These are phyloP conservation scores for Apiospora rasikravindrae DNA, from an alignment of 2,329 filamentous ascomycete species.

Conservation along the genomic window DNA sequence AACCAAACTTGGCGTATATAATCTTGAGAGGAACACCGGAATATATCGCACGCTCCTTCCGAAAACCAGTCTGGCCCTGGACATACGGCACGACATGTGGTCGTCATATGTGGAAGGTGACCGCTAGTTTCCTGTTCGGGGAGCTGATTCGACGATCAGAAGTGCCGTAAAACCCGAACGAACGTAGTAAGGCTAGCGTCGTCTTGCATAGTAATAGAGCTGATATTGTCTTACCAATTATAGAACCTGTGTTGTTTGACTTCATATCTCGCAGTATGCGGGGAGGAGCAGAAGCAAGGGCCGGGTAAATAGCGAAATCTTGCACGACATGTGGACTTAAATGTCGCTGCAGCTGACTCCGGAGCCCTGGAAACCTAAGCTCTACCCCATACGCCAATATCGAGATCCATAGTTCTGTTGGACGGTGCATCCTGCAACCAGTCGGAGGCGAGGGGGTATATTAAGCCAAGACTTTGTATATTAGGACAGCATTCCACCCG, in stretches of 20 bases:
- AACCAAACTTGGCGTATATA: background rate
- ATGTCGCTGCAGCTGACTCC: background rate
- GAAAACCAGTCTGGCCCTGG: background rate
- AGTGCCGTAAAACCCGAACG: background rate
- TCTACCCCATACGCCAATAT: background rate
- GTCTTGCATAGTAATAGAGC: slow-evolving; percentile 12
- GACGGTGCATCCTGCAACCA: background rate
- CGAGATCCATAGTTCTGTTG: background rate
- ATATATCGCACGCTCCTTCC: background rate
- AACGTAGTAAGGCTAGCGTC: slow-evolving; percentile 4
- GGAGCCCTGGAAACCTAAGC: background rate
- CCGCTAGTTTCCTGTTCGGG: background rate
- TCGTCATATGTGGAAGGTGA: background rate
- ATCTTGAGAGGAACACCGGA: background rate
- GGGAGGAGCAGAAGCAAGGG: background rate
- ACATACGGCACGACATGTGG: background rate
- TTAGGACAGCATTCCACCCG: background rate
- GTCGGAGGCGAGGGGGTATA: background rate
- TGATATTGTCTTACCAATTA: background rate
- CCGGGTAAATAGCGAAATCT: background rate
- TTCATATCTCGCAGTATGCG: background rate
- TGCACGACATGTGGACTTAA: background rate
- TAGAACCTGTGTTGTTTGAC: background rate
- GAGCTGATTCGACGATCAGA: background rate
- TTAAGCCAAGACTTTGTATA: slow-evolving; percentile 9